Conservation (phyloP, 805 yeast species). For the Ogataea allantospora region DNA sequence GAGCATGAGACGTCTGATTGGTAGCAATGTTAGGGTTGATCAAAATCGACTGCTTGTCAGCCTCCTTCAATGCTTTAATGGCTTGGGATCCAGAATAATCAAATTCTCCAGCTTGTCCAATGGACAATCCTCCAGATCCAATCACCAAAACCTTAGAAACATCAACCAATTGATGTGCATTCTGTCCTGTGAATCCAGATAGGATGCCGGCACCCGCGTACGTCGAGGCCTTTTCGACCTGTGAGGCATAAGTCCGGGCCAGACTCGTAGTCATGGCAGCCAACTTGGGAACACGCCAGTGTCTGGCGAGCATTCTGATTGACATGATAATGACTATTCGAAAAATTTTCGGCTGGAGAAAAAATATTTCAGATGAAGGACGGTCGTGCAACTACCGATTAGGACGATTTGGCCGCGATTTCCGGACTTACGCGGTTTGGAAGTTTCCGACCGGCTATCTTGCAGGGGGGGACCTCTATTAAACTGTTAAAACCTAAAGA, state of each 20-base stretch:
- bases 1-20: conserved; percentile 90
- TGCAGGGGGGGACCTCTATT: conserved; percentile 18
- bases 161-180: conserved; percentile 69
- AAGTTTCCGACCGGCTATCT: conserved; percentile 21
- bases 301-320: conserved; percentile 15
- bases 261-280: conserved; percentile 4
- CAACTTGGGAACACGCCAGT: conserved; percentile 10
- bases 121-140: conserved; percentile 96
- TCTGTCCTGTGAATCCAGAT: conserved; percentile 54
- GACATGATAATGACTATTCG: conserved; percentile 14
- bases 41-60: conserved; percentile 77
- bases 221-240: conserved; percentile 31
- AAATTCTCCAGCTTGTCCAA: conserved; percentile 98
- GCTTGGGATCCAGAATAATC: conserved; percentile 98
- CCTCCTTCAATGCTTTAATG: conserved; percentile 90
- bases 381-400: conserved; percentile 19
- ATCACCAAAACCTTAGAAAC: conserved; percentile 85
- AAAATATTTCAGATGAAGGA: conserved; percentile 14
- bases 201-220: conserved; percentile 67
- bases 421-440: conserved; percentile 29
- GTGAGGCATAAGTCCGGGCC: conserved; percentile 25
- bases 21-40: conserved; percentile 97
- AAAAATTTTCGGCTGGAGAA: conserved; percentile 17
- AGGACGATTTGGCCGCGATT: conserved; percentile 29
- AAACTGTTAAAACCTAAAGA: conserved; percentile 10